Conservation (phyloP, 176 grass and related monocot genomes). For the maize (Zea mays) region DNA sequence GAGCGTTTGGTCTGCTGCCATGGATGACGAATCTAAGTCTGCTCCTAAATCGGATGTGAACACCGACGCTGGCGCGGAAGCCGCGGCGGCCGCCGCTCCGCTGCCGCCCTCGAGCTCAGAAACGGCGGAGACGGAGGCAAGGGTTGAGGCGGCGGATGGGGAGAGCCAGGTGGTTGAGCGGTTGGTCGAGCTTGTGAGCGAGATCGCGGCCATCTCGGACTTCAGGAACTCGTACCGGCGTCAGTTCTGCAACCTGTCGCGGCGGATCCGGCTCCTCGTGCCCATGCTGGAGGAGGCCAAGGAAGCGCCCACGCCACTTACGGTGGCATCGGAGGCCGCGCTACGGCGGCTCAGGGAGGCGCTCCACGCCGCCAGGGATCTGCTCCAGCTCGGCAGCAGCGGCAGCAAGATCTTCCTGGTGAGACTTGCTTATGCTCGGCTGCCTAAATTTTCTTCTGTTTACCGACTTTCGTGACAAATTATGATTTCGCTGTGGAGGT, state of each 20-base stretch:
- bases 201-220: slow-evolving; percentile 69
- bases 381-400: slow-evolving; percentile 67
- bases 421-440: slow-evolving; percentile 15
- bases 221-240: slow-evolving; percentile 80
- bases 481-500: neutral
- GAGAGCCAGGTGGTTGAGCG: slow-evolving; percentile 46
- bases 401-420: slow-evolving; percentile 99
- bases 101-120: slow-evolving; percentile 19
- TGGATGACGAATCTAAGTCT: slow-evolving; percentile 44
- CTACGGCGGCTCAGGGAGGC: slow-evolving; percentile 58
- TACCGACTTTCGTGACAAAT: neutral
- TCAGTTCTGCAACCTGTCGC: slow-evolving; percentile 83
- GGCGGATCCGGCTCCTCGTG: slow-evolving; percentile 88
- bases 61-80: slow-evolving; percentile 3
- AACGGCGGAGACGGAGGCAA: slow-evolving; percentile 9
- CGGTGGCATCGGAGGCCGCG: slow-evolving; percentile 35
- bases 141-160: slow-evolving; percentile 13
- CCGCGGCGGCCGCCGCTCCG: slow-evolving; percentile 12
- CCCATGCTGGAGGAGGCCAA: slow-evolving; percentile 96
- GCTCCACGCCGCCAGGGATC: slow-evolving; percentile 56
- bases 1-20: neutral
- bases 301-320: slow-evolving; percentile 55
- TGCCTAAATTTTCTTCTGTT: slow-evolving; percentile 23
- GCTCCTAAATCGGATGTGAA: neutral
- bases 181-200: slow-evolving; percentile 50